These are phyloP conservation scores for Proteromonas lacertae DNA, from an alignment of 352 stramenopile species.

Conservation along the genomic window DNA sequence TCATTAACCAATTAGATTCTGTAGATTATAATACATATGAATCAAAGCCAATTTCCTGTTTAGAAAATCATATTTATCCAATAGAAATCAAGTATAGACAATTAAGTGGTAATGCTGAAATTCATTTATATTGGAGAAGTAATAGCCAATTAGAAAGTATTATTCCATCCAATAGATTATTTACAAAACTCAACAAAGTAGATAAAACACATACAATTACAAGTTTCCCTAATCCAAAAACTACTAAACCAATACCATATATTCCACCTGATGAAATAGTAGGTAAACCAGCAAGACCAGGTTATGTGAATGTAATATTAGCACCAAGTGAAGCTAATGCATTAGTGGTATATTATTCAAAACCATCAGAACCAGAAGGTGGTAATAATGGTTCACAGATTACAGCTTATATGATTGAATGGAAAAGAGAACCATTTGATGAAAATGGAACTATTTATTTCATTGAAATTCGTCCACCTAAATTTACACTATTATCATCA, in stretches of 20 bases:
- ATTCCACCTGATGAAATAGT: no score
- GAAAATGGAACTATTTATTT: no score
- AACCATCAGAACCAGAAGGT: conserved; percentile 10
- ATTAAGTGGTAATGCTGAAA: conserved; percentile 33
- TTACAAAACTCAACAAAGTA: no score
- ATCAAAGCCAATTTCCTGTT: conserved; percentile 22
- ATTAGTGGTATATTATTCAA: no score
- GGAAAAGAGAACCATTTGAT: no score
- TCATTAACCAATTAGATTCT: conserved; percentile 44
- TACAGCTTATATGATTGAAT: background rate
- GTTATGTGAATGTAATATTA: no score
- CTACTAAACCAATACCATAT: no score
- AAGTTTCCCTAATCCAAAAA: no score
- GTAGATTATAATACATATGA: conserved; percentile 14
- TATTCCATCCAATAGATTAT: conserved; percentile 40
- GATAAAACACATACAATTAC: no score
- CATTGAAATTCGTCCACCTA: no score
- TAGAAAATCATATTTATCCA: conserved; percentile 28
- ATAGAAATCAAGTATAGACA: conserved; percentile 68
- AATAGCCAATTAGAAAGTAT: conserved; percentile 36
- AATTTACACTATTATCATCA: background rate
- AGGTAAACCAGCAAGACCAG: no score
- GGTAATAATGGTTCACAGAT: background rate
- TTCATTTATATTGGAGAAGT: conserved; percentile 45
- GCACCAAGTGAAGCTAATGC: no score